A percentile compares a stretch with the other conserved stretches of the same genome.
Conservation (phyloP, 208 protist species). For the Leishmania tropica region DNA sequence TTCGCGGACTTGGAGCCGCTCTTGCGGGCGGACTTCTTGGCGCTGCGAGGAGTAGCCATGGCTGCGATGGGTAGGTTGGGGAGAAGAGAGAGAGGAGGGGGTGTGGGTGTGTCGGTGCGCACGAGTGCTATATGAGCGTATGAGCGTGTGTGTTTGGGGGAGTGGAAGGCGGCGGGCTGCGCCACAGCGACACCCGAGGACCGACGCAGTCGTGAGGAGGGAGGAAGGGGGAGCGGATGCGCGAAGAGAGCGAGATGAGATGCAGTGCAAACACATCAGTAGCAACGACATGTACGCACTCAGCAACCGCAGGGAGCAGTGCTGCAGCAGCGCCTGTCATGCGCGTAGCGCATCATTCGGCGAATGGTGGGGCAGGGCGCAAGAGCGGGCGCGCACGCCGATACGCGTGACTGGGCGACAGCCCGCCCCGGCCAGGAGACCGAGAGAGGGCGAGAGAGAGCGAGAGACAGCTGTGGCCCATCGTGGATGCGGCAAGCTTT, state of each 20-base stretch:
- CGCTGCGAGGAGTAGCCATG: constrained; percentile 71
- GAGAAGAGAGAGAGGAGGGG: background rate
- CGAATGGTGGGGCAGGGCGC: background rate
- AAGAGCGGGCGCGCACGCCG: background rate
- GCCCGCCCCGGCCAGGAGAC: background rate
- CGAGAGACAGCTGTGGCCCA: background rate
- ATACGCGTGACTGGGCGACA: background rate
- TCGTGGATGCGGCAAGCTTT: background rate
- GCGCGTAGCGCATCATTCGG: background rate
- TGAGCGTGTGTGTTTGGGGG: background rate
- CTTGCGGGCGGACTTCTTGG: constrained; percentile 85
- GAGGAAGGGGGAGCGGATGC: background rate
- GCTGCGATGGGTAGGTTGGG: background rate
- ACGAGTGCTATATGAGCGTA: background rate
- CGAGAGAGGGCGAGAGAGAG: no score
- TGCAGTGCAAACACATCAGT: background rate
- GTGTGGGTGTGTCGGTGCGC: background rate
- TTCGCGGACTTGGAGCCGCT: constrained; percentile 88
- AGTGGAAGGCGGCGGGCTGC: background rate
- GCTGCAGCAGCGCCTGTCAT: background rate
- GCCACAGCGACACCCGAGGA: background rate
- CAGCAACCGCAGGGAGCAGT: background rate
- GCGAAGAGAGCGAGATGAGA: background rate
- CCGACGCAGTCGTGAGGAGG: background rate
- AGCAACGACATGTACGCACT: background rate